Percentiles rank a stretch among this genome's conserved stretches.
Evolutionary conservation across 805 yeast genomes (phyloP).

Genomic region (Hanseniaspora vineae): DNA sequence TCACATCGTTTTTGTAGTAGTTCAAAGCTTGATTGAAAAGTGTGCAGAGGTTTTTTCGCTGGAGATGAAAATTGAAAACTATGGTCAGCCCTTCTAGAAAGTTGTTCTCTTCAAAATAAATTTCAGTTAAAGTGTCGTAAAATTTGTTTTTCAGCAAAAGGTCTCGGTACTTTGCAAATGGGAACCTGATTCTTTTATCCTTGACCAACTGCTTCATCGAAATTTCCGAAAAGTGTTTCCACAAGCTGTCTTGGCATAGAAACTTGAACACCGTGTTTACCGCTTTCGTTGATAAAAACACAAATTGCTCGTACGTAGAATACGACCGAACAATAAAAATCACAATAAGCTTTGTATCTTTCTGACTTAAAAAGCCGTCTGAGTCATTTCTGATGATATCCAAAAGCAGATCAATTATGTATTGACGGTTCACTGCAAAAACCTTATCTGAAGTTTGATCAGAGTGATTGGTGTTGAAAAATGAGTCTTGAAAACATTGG

Average conservation of each 20-base stretch:
- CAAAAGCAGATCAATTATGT: constrained; percentile 57
- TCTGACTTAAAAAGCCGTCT: constrained; percentile 21
- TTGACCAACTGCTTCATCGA: constrained; percentile 66
- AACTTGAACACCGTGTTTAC: constrained; percentile 31
- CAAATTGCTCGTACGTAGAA: constrained; percentile 76
- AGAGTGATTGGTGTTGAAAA: constrained; percentile 28
- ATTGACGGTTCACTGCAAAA: constrained; percentile 49
- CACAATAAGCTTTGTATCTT: constrained; percentile 29
- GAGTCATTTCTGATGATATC: constrained; percentile 34
- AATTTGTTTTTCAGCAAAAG: constrained; percentile 13
- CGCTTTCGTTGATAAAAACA: constrained; percentile 52
- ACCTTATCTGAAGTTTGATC: constrained; percentile 5
- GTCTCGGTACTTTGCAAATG: constrained; percentile 13
- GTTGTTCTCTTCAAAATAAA: constrained; percentile 7
- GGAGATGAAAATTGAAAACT: background rate
- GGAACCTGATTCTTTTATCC: constrained; percentile 13
- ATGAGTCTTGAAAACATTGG: constrained; percentile 73
- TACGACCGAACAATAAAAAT: constrained; percentile 70
- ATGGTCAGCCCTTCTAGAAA: constrained; percentile 3
- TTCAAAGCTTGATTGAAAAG: too few relatives aligned
- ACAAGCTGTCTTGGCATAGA: constrained; percentile 18
- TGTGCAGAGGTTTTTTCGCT: background rate
- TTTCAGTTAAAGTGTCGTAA: constrained; percentile 14
- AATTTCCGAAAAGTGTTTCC: constrained; percentile 51
- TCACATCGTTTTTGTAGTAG: background rate